Evolutionary conservation across 768 basidiomycete species (phyloP).

Genomic region (Boletus rufocinnamomeus): DNA sequence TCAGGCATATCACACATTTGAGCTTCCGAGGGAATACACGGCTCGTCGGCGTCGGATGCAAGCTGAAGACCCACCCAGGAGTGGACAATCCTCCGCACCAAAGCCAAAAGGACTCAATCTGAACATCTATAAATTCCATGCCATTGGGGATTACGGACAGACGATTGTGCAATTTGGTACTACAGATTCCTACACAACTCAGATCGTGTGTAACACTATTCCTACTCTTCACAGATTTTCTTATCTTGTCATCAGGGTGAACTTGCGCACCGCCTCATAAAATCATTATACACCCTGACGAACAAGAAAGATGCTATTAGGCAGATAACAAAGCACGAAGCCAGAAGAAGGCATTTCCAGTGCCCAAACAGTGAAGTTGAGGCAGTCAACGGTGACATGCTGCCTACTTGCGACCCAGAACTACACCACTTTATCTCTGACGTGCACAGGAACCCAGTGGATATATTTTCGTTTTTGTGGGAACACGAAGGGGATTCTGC

Average conservation of each 20-base stretch:
- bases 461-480: neutral
- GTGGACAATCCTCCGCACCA: neutral
- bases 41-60: slow-evolving; percentile 14
- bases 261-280: slow-evolving; percentile 38
- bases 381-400: neutral
- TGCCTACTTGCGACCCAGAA: neutral
- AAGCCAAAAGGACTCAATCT: slow-evolving; percentile 24
- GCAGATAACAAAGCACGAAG: slow-evolving; percentile 31
- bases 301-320: slow-evolving; percentile 36
- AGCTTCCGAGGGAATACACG: slow-evolving; percentile 33
- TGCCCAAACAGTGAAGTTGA: neutral
- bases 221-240: neutral
- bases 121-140: slow-evolving; percentile 35
- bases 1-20: slow-evolving; percentile 26
- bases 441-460: neutral
- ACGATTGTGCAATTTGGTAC: slow-evolving; percentile 4
- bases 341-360: slow-evolving; percentile 14
- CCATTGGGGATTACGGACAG: slow-evolving; percentile 29
- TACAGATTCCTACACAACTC: slow-evolving; percentile 7
- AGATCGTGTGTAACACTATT: neutral
- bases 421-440: slow-evolving; percentile 11
- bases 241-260: slow-evolving; percentile 35
- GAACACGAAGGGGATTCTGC: slow-evolving; percentile 7
- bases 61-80: neutral
- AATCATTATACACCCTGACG: slow-evolving; percentile 38